A percentile compares a stretch with the other conserved stretches of the same genome.
phyloP scores from a whole-genome alignment of 495 filamentous ascomycete genomes.

The Haplographium delicatum region DNA sequence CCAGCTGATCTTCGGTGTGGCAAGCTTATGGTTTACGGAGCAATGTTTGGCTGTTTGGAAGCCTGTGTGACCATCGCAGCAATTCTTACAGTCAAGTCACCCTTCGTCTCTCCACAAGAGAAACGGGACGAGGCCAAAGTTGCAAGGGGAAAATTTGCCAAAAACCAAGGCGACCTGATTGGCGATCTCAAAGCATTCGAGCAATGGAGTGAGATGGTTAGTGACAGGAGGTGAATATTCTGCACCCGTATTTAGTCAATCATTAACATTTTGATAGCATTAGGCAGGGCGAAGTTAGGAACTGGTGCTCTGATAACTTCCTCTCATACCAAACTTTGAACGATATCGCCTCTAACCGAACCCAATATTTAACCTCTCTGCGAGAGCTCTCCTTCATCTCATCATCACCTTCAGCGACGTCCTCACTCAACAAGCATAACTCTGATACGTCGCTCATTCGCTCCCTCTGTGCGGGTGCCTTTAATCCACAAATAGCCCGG shows the following conservation, averaged over 20 bases:
- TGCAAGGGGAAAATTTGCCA: conserved; percentile 67
- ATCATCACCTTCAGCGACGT: conserved; percentile 11
- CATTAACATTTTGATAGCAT: conserved; percentile 29
- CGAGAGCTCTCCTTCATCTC: conserved; percentile 79
- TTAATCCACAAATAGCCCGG: conserved; percentile 84
- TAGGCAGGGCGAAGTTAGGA: conserved; percentile 57
- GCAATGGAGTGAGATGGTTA: conserved; percentile 64
- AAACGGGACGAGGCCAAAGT: conserved; percentile 78
- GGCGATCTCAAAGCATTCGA: conserved; percentile 81
- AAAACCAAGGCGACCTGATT: conserved; percentile 78
- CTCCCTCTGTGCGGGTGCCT: conserved; percentile 83
- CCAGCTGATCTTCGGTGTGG: conserved; percentile 89
- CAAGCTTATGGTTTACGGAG: conserved; percentile 93
- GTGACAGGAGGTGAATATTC: conserved; percentile 28
- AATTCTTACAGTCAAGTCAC: conserved; percentile 77
- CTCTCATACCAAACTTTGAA: conserved; percentile 75
- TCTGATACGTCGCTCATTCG: conserved; percentile 61
- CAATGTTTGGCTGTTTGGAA: conserved; percentile 87
- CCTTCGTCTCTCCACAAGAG: conserved; percentile 76
- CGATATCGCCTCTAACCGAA: conserved; percentile 80
- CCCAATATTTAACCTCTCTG: conserved; percentile 80
- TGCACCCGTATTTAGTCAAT: not conserved
- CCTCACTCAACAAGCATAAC: conserved; percentile 37
- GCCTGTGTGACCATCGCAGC: conserved; percentile 84
- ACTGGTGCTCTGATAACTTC: conserved; percentile 85